Evolutionary conservation across 1,139 yeast genomes (phyloP), one percentile per base, ranked within the genome.

Genomic region (Komagataea norvegica): DNA sequence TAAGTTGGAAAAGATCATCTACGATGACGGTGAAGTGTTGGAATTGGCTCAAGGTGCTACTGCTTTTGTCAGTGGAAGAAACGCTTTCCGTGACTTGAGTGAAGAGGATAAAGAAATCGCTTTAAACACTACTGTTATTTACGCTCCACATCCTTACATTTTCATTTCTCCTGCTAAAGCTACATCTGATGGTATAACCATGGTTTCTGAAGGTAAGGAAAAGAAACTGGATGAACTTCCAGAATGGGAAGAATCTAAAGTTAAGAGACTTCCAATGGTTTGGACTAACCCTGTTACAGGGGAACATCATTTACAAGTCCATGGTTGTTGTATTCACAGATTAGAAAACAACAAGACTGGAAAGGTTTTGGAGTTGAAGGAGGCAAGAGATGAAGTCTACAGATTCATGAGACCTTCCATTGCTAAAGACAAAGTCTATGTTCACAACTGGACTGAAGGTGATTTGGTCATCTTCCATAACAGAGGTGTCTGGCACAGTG

Each of bases 241-340:
- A 13, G 72, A 70, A 38, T 86, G 94, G 95, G 94, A 84, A 55
- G 79, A 72, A 41, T 65, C 76, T 34, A 84, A 85, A 60, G 66
- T 86, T 45, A 85, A 85, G 62, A 72, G 64, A 46, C 70, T 86
- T 47, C 95, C 95, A 19, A 68, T 86, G 70, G 93, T 85, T 9
- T 86, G 95, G 95, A 85, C 93, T 9, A 86, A 86, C 57, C 94
- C 95, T n/a, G 80, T 80, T 25, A 85, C 95, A 27, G 80, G 79
- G 33, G 72, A 81, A 49, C 91, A 79, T 42, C 94, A 84, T 55
- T 68, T 86, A 46, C 95, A 86, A 61, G 80, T 83, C 10, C 95
- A 86, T 55, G 94, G 93, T 3, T 84, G 94, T 57, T 86, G 95
- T 60, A 79, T 84, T 45, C 74, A 74, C 64, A 74, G 71, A 56